phyloP scores from a whole-genome alignment of 768 basidiomycete species.

The Kwoniella heveanensis region DNA sequence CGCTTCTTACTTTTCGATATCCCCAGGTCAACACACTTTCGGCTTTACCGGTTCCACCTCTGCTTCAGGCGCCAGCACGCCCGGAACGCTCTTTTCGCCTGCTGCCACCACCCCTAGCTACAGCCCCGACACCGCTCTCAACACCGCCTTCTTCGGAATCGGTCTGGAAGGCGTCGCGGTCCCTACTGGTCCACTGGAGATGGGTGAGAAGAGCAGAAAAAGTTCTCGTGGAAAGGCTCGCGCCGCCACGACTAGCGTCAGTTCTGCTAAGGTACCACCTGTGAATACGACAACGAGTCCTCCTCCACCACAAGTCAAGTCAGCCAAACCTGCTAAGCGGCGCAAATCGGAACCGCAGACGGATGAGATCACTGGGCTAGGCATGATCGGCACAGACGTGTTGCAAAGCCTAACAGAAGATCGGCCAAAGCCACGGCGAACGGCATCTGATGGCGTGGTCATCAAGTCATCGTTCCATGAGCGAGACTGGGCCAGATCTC shows the following conservation, averaged over 20 bases:
- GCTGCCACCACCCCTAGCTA: constrained; percentile 25
- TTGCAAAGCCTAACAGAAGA: background rate
- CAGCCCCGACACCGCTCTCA: constrained; percentile 11
- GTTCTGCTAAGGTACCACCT: constrained; percentile 2
- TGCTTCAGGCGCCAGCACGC: constrained; percentile 38
- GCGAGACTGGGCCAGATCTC: constrained; percentile 29
- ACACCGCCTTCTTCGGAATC: constrained; percentile 10
- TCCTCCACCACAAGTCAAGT: constrained; percentile 8
- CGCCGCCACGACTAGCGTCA: constrained; percentile 13
- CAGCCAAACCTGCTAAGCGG: constrained; percentile 28
- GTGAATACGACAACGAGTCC: background rate
- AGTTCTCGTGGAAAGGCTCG: background rate
- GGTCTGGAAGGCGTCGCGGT: constrained; percentile 2
- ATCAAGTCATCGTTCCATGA: constrained; percentile 12
- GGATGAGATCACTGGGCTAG: constrained; percentile 31
- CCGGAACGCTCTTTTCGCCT: constrained; percentile 35
- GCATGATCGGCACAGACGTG: constrained; percentile 11
- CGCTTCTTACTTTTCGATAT: constrained; percentile 28
- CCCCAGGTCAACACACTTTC: constrained; percentile 18
- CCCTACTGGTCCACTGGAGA: constrained; percentile 5
- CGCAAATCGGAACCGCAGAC: constrained; percentile 42
- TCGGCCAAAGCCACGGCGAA: constrained; percentile 24
- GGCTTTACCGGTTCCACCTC: constrained; percentile 26
- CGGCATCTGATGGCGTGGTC: constrained; percentile 29
- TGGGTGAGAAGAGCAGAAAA: constrained; percentile 1